Evolutionary conservation across 1,139 yeast genomes (phyloP).

Genomic region (Pichia sp.): DNA sequence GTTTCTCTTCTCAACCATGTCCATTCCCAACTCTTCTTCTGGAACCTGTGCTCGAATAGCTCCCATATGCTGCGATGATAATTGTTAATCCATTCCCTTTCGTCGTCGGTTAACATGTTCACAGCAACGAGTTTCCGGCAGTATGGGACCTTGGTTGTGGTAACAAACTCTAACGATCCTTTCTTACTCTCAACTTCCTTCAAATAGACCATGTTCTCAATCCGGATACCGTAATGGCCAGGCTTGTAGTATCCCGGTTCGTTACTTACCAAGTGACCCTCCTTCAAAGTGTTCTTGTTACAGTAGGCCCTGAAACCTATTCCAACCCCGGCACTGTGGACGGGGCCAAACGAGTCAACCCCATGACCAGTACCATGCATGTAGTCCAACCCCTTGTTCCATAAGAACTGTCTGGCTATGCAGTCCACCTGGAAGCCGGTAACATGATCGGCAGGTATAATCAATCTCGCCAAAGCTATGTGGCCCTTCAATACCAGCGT

Average conservation of each 20-base stretch:
- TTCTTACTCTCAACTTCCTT: conserved; percentile 36
- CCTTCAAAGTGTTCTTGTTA: conserved; percentile 42
- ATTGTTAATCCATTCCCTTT: conserved; percentile 60
- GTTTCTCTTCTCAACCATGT: conserved; percentile 81
- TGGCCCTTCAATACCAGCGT: conserved; percentile 92
- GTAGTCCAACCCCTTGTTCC: conserved; percentile 86
- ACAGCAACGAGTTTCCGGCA: conserved; percentile 63
- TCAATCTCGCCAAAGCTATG: conserved; percentile 67
- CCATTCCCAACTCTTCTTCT: conserved; percentile 49
- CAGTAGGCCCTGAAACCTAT: conserved; percentile 61
- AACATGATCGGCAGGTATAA: conserved; percentile 76
- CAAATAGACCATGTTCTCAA: conserved; percentile 74
- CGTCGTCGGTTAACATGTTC: conserved; percentile 54
- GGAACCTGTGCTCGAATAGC: conserved; percentile 45
- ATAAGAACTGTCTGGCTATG: conserved; percentile 83
- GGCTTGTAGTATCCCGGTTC: conserved; percentile 97
- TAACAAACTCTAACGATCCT: conserved; percentile 71
- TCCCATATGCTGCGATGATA: conserved; percentile 66
- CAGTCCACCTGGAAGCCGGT: conserved; percentile 81
- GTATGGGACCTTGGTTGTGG: conserved; percentile 87
- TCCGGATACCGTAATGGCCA: conserved; percentile 88
- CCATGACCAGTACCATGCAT: conserved; percentile 98
- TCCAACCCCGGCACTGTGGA: conserved; percentile 96
- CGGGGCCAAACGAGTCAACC: conserved; percentile 87
- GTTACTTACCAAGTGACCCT: conserved; percentile 81